These are phyloP conservation scores for Amesomyces nigricolor DNA, from an alignment of 2,329 filamentous ascomycete genomes.

Conservation along the genomic window DNA sequence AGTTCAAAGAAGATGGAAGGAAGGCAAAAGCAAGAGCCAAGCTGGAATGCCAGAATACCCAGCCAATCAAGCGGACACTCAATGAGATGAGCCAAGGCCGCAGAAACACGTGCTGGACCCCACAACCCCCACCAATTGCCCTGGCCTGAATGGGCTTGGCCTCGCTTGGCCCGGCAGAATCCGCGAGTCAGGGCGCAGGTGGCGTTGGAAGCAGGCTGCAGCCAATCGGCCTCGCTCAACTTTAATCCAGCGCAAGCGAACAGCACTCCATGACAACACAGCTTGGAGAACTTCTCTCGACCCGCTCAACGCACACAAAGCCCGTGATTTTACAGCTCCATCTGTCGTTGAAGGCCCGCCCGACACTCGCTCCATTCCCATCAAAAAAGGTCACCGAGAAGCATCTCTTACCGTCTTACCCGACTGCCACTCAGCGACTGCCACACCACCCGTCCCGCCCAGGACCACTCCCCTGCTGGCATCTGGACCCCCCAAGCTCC, in stretches of 20 bases:
- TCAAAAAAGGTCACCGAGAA: no score
- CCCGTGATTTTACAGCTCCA: neutral
- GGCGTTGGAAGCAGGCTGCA: no score
- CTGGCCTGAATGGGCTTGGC: neutral
- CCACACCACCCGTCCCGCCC: neutral
- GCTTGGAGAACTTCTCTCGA: neutral
- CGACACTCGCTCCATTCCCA: neutral
- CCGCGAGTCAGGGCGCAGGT: neutral
- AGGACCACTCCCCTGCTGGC: neutral
- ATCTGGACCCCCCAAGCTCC: neutral
- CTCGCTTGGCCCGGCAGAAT: neutral
- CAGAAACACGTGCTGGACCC: conserved; percentile 3
- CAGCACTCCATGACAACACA: neutral
- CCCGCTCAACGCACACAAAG: no score
- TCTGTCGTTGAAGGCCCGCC: neutral
- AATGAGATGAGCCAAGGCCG: neutral
- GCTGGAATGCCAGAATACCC: no score
- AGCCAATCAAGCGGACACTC: neutral
- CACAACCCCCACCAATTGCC: neutral
- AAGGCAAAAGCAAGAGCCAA: no score
- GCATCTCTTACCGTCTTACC: no score
- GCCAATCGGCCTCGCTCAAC: neutral
- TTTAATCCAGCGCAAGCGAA: neutral
- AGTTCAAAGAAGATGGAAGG: no score
- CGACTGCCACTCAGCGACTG: neutral